Conservation (phyloP, 2,329 filamentous ascomycete species). For the Colletotrichum sidae region DNA sequence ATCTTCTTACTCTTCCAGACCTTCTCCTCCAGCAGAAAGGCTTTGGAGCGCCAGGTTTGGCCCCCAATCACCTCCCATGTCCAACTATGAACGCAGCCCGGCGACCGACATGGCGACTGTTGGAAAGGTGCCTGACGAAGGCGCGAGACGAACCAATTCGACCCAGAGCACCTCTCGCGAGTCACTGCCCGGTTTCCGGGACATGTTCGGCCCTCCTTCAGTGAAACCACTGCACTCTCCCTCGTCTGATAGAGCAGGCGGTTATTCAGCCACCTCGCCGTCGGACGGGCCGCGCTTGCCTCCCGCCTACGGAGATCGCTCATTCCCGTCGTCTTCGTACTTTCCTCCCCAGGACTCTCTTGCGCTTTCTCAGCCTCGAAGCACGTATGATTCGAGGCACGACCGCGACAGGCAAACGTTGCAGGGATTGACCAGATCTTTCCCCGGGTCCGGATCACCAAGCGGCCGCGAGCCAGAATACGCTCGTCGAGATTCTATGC, state of each 20-base stretch:
- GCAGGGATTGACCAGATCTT: constrained; percentile 46
- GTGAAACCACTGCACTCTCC: constrained; percentile 59
- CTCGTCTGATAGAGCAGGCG: constrained; percentile 57
- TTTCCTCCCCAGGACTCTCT: constrained; percentile 55
- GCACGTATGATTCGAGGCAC: constrained; percentile 58
- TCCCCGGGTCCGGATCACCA: constrained; percentile 59
- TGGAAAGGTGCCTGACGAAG: constrained; percentile 53
- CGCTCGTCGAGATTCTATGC: constrained; percentile 48
- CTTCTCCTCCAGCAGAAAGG: constrained; percentile 56
- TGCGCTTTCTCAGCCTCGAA: constrained; percentile 56
- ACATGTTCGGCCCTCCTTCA: constrained; percentile 62
- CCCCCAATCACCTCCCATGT: constrained; percentile 67
- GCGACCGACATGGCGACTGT: constrained; percentile 56
- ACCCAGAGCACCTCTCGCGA: constrained; percentile 51
- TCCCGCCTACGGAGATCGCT: constrained; percentile 50
- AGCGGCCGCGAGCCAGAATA: constrained; percentile 55
- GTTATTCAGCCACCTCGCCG: constrained; percentile 57
- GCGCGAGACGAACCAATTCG: constrained; percentile 50
- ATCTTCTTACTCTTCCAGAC: constrained; percentile 59
- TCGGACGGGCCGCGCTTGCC: constrained; percentile 59
- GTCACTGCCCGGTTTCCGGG: constrained; percentile 68
- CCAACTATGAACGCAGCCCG: constrained; percentile 64
- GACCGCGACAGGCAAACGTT: constrained; percentile 54
- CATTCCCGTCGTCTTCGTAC: constrained; percentile 56
- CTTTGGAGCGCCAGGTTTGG: constrained; percentile 53